Conservation (phyloP, 305 asterid species). For the Stenogyne calaminthoides region DNA sequence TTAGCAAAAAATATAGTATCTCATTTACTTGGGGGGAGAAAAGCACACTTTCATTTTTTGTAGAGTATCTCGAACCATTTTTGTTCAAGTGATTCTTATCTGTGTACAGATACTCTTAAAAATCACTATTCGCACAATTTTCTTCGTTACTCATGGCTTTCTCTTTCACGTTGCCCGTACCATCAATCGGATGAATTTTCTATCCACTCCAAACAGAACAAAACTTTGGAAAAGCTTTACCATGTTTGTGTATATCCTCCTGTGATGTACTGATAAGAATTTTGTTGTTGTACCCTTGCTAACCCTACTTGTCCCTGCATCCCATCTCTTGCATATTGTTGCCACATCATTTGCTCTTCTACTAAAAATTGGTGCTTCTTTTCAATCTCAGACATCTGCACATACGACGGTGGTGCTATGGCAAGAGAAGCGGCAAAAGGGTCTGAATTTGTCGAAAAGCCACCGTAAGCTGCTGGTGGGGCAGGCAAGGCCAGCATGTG, state of each 20-base stretch:
- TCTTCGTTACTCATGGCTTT: background rate
- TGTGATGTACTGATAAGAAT: constrained; percentile 29
- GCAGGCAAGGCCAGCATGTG: constrained; percentile 67
- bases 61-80: constrained; percentile 14
- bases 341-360: constrained; percentile 76
- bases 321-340: constrained; percentile 62
- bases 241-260: constrained; percentile 25
- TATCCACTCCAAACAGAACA: background rate
- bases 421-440: constrained; percentile 72
- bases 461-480: constrained; percentile 42
- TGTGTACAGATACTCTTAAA: constrained; percentile 12
- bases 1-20: background rate
- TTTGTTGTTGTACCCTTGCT: constrained; percentile 41
- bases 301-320: constrained; percentile 70
- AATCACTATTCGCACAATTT: constrained; percentile 20
- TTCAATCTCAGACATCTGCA: constrained; percentile 80
- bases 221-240: constrained; percentile 20
- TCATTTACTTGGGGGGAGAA: constrained; percentile 17
- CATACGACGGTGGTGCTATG: constrained; percentile 68
- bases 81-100: constrained; percentile 18
- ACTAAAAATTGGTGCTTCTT: constrained; percentile 56
- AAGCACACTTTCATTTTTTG: constrained; percentile 7
- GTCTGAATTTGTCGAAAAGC: constrained; percentile 33
- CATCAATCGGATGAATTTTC: background rate
- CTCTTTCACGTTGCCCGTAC: constrained; percentile 1